Percentiles rank a stretch among this genome's conserved stretches.
These are phyloP conservation scores for Raphanus raphanistrum DNA, from an alignment of 345 rosid species.

Conservation along the genomic window DNA sequence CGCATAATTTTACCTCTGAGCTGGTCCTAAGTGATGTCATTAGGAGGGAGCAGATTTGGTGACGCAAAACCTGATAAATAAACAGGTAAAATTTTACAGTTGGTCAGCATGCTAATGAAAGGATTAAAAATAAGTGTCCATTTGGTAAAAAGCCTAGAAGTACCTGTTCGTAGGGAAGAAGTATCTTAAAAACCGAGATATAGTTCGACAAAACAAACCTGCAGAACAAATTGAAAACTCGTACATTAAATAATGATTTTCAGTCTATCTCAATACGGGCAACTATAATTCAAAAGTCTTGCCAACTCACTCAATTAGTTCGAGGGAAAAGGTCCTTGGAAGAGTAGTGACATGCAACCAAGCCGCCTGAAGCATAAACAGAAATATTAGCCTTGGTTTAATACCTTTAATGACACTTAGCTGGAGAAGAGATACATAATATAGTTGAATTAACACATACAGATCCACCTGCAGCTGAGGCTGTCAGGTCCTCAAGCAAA, in stretches of 20 bases:
- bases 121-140: slow-evolving; percentile 8
- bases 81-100: slow-evolving; percentile 37
- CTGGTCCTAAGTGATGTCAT: slow-evolving; percentile 97
- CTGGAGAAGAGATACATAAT: slow-evolving; percentile 17
- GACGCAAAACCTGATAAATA: slow-evolving; percentile 74
- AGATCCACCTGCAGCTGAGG: slow-evolving; percentile 99
- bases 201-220: slow-evolving; percentile 93
- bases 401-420: slow-evolving; percentile 5
- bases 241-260: slow-evolving; percentile 14
- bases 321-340: slow-evolving; percentile 86
- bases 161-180: slow-evolving; percentile 87
- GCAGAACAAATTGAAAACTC: slow-evolving; percentile 34
- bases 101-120: slow-evolving; percentile 16
- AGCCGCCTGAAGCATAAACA: slow-evolving; percentile 57
- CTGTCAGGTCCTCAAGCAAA: slow-evolving; percentile 99
- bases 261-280: slow-evolving; percentile 8
- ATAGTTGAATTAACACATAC: slow-evolving; percentile 71
- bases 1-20: slow-evolving; percentile 64
- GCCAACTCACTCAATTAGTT: slow-evolving; percentile 86
- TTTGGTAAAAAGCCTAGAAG: slow-evolving; percentile 8
- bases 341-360: slow-evolving; percentile 82
- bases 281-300: slow-evolving; percentile 18
- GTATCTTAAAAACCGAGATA: slow-evolving; percentile 69
- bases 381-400: slow-evolving; percentile 16
- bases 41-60: slow-evolving; percentile 94